phyloP scores from a whole-genome alignment of 371 early-diverging fungal species.

The Choanephora cucurbitarum region DNA sequence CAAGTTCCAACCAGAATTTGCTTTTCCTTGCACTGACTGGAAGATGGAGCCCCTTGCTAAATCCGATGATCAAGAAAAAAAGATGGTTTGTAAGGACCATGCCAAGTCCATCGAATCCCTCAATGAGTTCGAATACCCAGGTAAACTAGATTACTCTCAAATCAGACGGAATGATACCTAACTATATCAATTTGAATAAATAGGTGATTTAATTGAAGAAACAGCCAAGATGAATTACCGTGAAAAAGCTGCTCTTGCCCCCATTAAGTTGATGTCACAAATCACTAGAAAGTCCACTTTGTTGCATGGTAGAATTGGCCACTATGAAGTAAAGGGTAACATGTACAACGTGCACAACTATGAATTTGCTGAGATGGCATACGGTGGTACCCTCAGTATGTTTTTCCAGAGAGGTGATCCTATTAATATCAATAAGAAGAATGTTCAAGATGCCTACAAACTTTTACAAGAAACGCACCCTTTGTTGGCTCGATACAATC shows the following conservation, averaged over 20 bases:
- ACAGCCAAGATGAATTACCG: slow-evolving; percentile 17
- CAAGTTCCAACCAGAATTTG: not conserved
- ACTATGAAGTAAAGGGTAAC: not conserved
- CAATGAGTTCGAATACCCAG: not conserved
- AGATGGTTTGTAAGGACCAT: too few relatives aligned
- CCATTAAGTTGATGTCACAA: slow-evolving; percentile 8
- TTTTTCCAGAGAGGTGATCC: not conserved
- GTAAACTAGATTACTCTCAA: too few relatives aligned
- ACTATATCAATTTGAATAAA: too few relatives aligned
- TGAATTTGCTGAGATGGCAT: too few relatives aligned
- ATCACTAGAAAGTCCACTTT: not conserved
- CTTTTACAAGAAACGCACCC: not conserved
- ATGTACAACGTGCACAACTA: not conserved
- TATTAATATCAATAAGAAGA: not conserved
- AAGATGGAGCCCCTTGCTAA: not conserved
- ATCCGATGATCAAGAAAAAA: too few relatives aligned
- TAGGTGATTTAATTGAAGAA: not conserved
- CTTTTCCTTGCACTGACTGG: slow-evolving; percentile 1
- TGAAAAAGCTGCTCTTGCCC: slow-evolving; percentile 3
- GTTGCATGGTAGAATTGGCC: not conserved
- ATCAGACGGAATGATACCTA: too few relatives aligned
- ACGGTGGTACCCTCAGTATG: too few relatives aligned
- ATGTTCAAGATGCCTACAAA: not conserved
- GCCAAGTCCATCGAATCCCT: not conserved
- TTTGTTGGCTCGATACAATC: not conserved